These are phyloP conservation scores for Candida palmyrensis DNA, from an alignment of 805 yeast species.

Conservation along the genomic window DNA sequence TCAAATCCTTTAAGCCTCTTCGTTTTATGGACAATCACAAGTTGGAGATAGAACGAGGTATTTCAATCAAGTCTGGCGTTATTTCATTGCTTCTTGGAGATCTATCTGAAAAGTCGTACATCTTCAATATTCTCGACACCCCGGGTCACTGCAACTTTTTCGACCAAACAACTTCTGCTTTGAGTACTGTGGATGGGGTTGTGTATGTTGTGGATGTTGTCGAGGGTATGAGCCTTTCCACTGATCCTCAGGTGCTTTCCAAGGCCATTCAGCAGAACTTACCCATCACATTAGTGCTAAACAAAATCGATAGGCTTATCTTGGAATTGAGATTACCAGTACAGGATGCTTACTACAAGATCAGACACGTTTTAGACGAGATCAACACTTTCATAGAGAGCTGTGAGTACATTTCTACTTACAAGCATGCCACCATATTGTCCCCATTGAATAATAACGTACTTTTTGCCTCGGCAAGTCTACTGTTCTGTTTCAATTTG, in stretches of 20 bases:
- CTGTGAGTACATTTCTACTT: conserved; percentile 20
- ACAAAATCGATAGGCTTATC: conserved; percentile 82
- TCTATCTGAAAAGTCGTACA: conserved; percentile 45
- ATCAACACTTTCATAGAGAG: conserved; percentile 51
- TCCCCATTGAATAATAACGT: conserved; percentile 68
- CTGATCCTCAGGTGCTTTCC: conserved; percentile 46
- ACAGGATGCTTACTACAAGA: conserved; percentile 63
- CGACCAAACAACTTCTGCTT: conserved; percentile 64
- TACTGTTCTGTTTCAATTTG: conserved; percentile 62
- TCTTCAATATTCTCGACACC: conserved; percentile 67
- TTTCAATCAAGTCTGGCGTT: conserved; percentile 60
- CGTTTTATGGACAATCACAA: conserved; percentile 69
- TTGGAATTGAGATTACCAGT: conserved; percentile 76
- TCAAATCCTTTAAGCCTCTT: conserved; percentile 40
- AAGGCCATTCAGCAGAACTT: conserved; percentile 47
- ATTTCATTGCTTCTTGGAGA: conserved; percentile 56
- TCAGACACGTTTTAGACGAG: conserved; percentile 55
- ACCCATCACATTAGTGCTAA: conserved; percentile 58
- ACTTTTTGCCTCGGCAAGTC: conserved; percentile 64
- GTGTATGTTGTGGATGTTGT: conserved; percentile 75
- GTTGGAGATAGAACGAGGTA: conserved; percentile 65
- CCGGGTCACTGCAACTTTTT: conserved; percentile 90
- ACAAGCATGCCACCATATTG: conserved; percentile 24
- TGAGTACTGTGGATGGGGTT: conserved; percentile 59
- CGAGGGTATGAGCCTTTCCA: conserved; percentile 69